A percentile compares a stretch with the other conserved stretches of the same genome.
These are phyloP conservation scores for Triangularia setosa DNA, from an alignment of 2,329 filamentous ascomycete species.

Conservation along the genomic window DNA sequence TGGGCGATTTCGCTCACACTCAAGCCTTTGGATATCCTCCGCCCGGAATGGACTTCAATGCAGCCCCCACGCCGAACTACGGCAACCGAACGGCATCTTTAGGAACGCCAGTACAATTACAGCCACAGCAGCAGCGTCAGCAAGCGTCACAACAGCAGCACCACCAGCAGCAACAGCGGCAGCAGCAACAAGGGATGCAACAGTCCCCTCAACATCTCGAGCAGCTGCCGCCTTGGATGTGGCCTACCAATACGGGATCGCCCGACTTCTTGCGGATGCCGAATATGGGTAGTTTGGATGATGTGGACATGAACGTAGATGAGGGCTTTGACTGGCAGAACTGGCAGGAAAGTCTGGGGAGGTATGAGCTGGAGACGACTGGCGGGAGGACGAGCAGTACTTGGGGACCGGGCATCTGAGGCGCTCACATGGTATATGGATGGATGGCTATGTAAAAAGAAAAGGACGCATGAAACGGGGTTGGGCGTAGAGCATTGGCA, in stretches of 20 bases:
- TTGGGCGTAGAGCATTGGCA: background rate
- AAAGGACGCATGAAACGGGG: background rate
- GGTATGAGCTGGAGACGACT: conserved; percentile 29
- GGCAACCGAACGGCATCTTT: conserved; percentile 2
- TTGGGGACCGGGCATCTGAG: conserved; percentile 9
- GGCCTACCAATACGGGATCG: conserved; percentile 37
- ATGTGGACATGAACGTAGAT: conserved; percentile 35
- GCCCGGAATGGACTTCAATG: conserved; percentile 7
- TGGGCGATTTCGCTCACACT: conserved; percentile 5
- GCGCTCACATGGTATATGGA: background rate
- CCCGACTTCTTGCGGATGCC: conserved; percentile 19
- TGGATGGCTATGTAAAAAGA: background rate
- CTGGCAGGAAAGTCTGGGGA: conserved; percentile 34
- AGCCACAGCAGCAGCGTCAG: conserved; percentile 6
- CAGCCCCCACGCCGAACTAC: conserved; percentile 2
- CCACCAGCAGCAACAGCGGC: conserved; percentile 1
- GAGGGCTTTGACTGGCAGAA: conserved; percentile 37
- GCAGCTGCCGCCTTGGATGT: conserved; percentile 53
- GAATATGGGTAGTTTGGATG: conserved; percentile 23
- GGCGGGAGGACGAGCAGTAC: conserved; percentile 22
- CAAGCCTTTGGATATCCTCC: conserved; percentile 14
- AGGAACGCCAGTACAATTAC: background rate
- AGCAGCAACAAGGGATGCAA: conserved; percentile 3
- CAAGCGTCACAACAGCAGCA: conserved; percentile 10
- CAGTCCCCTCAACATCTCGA: conserved; percentile 36